Evolutionary conservation across 768 basidiomycete species (phyloP).

Genomic region (Trametes villosa): DNA sequence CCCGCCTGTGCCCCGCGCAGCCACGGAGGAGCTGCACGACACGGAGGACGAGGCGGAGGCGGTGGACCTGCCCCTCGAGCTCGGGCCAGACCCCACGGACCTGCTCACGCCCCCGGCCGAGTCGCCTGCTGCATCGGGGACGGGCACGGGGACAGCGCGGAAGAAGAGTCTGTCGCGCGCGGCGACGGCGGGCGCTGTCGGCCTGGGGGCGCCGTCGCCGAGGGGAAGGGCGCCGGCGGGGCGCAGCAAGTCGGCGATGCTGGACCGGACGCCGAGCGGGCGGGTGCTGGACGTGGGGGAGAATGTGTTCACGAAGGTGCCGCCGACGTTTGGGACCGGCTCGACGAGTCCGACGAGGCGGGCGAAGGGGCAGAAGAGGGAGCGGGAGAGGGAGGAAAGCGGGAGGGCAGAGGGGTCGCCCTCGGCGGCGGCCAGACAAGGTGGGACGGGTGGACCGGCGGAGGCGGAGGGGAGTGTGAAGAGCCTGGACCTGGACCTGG

Average conservation of each 20-base stretch:
- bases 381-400: background rate
- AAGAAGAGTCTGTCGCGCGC: conserved; percentile 21
- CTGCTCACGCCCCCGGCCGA: conserved; percentile 43
- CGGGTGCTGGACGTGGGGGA: conserved; percentile 7
- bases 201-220: background rate
- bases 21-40: background rate
- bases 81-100: background rate
- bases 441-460: background rate
- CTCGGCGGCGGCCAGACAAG: too few species aligned
- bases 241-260: conserved; percentile 15
- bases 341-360: conserved; percentile 13
- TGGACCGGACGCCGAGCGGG: conserved; percentile 7
- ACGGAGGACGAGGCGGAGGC: background rate
- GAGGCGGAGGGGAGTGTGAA: background rate
- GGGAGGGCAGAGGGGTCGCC: background rate
- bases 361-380: conserved; percentile 17
- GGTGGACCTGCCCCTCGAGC: conserved; percentile 4
- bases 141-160: background rate
- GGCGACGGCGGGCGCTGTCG: conserved; percentile 11
- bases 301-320: conserved; percentile 21
- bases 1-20: background rate
- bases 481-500: background rate
- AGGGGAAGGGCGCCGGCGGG: background rate
- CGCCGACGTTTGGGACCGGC: conserved; percentile 14
- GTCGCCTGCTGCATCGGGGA: conserved; percentile 38